Conservation (phyloP, 2,329 filamentous ascomycete species). For the Pochonia chlamydosporia region DNA sequence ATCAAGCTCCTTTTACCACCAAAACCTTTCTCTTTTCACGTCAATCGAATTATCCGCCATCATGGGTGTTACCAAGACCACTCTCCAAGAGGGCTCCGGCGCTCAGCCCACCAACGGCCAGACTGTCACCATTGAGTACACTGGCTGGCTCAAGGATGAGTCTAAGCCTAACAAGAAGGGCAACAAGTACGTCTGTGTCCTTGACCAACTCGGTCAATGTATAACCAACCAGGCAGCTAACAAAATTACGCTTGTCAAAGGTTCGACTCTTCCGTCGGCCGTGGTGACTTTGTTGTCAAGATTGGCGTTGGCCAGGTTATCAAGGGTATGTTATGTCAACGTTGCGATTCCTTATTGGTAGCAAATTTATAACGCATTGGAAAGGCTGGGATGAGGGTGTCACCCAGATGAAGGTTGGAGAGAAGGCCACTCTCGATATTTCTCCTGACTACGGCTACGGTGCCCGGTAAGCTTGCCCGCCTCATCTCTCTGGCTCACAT, state of each 20-base stretch:
- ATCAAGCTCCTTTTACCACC: neutral
- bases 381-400: constrained; percentile 84
- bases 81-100: constrained; percentile 55
- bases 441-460: constrained; percentile 32
- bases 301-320: constrained; percentile 88
- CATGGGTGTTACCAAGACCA: constrained; percentile 71
- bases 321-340: constrained; percentile 52
- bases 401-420: constrained; percentile 77
- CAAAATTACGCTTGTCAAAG: constrained; percentile 37
- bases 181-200: constrained; percentile 51
- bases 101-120: constrained; percentile 60
- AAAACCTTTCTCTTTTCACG: neutral
- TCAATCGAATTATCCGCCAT: constrained; percentile 20
- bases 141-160: constrained; percentile 73
- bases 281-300: constrained; percentile 66
- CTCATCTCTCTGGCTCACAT: too few relatives aligned
- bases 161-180: constrained; percentile 60
- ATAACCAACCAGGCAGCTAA: neutral
- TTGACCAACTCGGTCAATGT: neutral
- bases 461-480: constrained; percentile 39
- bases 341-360: constrained; percentile 1
- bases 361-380: constrained; percentile 5
- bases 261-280: constrained; percentile 81
- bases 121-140: constrained; percentile 83
- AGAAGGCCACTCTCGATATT: constrained; percentile 83